Evolutionary conservation across 2,329 filamentous ascomycete genomes (phyloP).

Genomic region (Bertia moriformis): DNA sequence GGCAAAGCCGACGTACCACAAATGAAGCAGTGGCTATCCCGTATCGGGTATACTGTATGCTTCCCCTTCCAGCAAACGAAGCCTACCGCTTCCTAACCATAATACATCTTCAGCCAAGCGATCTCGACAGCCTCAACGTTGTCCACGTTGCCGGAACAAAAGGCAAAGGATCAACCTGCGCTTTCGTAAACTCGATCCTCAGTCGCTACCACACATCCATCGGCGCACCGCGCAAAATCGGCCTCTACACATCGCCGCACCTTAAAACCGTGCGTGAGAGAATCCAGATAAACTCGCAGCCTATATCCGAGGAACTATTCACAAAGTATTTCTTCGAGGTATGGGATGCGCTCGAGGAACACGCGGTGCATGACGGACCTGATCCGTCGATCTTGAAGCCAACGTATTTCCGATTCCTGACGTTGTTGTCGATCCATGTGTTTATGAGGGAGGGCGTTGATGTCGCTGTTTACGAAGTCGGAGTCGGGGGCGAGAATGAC

Average conservation of each 20-base stretch:
- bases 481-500: constrained; percentile 29
- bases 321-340: constrained; percentile 28
- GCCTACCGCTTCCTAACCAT: background rate
- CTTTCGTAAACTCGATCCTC: constrained; percentile 27
- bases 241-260: constrained; percentile 33
- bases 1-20: background rate
- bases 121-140: constrained; percentile 24
- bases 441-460: constrained; percentile 28
- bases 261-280: constrained; percentile 24
- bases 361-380: constrained; percentile 1
- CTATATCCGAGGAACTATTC: constrained; percentile 20
- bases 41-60: background rate
- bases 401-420: constrained; percentile 20
- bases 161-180: constrained; percentile 36
- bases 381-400: constrained; percentile 6
- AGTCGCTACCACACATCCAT: constrained; percentile 8
- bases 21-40: background rate
- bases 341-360: constrained; percentile 16
- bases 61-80: background rate
- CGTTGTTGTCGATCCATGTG: constrained; percentile 25
- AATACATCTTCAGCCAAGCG: constrained; percentile 5
- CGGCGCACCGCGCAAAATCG: constrained; percentile 15
- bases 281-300: constrained; percentile 22
- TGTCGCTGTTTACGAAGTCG: constrained; percentile 26
- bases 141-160: constrained; percentile 37